Conservation (phyloP, 1,284 basidiomycete species). For the Ceratobasidium sp. region DNA sequence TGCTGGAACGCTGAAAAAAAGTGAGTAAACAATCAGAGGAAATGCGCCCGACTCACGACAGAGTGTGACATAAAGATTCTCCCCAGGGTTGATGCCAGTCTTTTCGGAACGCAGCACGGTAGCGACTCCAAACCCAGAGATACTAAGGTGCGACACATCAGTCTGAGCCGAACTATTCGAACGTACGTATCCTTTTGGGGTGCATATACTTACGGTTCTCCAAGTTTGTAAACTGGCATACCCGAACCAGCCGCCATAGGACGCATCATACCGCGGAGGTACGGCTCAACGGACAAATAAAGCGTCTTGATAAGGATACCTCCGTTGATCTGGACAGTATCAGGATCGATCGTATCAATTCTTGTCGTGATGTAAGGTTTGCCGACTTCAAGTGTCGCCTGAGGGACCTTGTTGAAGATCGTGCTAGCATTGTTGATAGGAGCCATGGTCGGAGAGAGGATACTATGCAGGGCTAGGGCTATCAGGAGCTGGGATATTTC, state of each 20-base stretch:
- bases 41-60: not conserved
- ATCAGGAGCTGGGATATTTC: too few relatives aligned
- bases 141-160: too few relatives aligned
- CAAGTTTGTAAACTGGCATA: not conserved
- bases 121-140: slow-evolving; percentile 50
- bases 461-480: too few relatives aligned
- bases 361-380: slow-evolving; percentile 63
- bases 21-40: slow-evolving; percentile 43
- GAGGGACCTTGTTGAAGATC: slow-evolving; percentile 54
- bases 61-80: slow-evolving; percentile 30
- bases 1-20: slow-evolving; percentile 27
- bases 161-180: too few relatives aligned
- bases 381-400: slow-evolving; percentile 64
- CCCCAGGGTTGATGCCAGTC: slow-evolving; percentile 63
- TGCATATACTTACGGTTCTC: slow-evolving; percentile 42
- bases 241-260: not conserved
- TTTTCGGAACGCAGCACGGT: slow-evolving; percentile 55
- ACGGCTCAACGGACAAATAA: slow-evolving; percentile 61
- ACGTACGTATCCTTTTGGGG: too few relatives aligned
- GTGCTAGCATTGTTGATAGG: slow-evolving; percentile 49
- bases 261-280: slow-evolving; percentile 58
- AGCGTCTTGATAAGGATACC: slow-evolving; percentile 61
- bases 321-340: slow-evolving; percentile 58
- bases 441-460: too few relatives aligned
- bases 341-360: slow-evolving; percentile 61